Percentiles rank a stretch among this genome's conserved stretches.
Conservation (phyloP, 2,329 filamentous ascomycete species). For the Neurospora crassa region DNA sequence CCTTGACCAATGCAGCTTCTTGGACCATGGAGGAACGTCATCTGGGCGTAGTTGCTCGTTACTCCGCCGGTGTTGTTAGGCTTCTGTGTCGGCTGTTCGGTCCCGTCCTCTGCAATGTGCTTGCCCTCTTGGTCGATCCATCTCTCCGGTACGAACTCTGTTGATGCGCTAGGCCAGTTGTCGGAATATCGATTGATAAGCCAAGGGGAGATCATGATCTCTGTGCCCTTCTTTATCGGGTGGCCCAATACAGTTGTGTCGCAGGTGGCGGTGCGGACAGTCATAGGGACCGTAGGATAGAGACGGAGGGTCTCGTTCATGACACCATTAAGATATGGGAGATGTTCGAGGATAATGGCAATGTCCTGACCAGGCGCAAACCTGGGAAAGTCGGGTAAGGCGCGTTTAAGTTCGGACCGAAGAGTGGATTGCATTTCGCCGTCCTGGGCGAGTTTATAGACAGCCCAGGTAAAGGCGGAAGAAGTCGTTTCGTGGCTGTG, state of each 20-base stretch:
- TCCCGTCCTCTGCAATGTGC: slow-evolving; percentile 20
- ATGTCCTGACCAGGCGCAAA: slow-evolving; percentile 26
- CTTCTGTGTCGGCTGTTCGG: slow-evolving; percentile 9
- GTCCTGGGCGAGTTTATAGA: slow-evolving; percentile 50
- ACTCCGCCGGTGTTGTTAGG: slow-evolving; percentile 52
- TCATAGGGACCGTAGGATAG: slow-evolving; percentile 57
- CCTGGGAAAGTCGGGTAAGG: slow-evolving; percentile 26
- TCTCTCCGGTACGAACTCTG: slow-evolving; percentile 58
- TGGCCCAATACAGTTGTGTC: slow-evolving; percentile 49
- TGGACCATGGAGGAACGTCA: slow-evolving; percentile 64
- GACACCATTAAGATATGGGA: slow-evolving; percentile 61
- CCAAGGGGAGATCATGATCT: slow-evolving; percentile 46
- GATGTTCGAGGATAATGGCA: slow-evolving; percentile 45
- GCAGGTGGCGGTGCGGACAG: slow-evolving; percentile 47
- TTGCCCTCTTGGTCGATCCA: slow-evolving; percentile 40
- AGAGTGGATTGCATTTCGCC: slow-evolving; percentile 47
- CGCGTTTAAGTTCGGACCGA: slow-evolving; percentile 47
- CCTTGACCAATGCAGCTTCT: slow-evolving; percentile 61
- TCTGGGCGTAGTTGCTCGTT: slow-evolving; percentile 55
- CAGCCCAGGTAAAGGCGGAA: slow-evolving; percentile 51
- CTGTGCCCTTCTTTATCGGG: slow-evolving; percentile 54
- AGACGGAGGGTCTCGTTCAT: slow-evolving; percentile 59
- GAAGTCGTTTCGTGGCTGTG: slow-evolving; percentile 56
- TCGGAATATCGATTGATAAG: slow-evolving; percentile 53
- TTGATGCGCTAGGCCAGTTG: slow-evolving; percentile 59